Base-by-base conservation (phyloP, 2,329 filamentous ascomycete genomes). In the Diaporthe nobilis region DNA sequence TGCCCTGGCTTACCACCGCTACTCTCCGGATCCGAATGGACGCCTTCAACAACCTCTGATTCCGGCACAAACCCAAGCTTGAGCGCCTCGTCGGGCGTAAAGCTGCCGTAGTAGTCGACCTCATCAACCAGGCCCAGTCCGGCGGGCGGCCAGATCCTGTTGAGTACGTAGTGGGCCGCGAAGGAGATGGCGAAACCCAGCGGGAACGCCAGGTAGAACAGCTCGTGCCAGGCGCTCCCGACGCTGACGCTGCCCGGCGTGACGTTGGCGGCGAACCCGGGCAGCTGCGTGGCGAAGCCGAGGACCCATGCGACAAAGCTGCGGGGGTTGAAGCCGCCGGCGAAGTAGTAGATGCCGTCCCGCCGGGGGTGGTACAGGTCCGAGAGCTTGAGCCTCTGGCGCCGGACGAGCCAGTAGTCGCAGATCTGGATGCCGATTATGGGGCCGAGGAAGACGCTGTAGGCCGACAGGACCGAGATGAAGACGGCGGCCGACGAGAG, bases 401-500 rank as follows among this genome's bases (percentile, higher is more conserved):
- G 57, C 17, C 74, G 74, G 34, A 78, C 51, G 51, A 76, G 51
- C 60, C 71, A 77, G 51, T 76, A 78, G 47, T 77, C 76, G 10
- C 58, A 65, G 39, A 75, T 71, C 34, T 75, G 71, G 12, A 78
- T 73, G 15, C 77, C 77, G 31, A 76, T 77, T 28, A 77, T 76
- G 12, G 77, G 76, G 2, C 73, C 77, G 8, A 77, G 74, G 28
- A 78, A 76, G 25, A 77, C 76, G 51, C 65, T 70, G 61, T 86
- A 90, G 2, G 82, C 84, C 8, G 80, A 83, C 22, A 89, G 80
- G 1, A 88, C 87, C 34, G 81, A 83, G 76, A 88, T 85, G 81
- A 90, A 89, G 0, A 85, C 86, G 13, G 82, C 80, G 1, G 88
- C 86, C 0, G 82, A 84, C 10, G 84, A 83, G 4, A 90, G 81